Percentiles rank a stretch among this genome's conserved stretches.
phyloP scores from a whole-genome alignment of 495 filamentous ascomycete species.

The Penicillium antarcticum region DNA sequence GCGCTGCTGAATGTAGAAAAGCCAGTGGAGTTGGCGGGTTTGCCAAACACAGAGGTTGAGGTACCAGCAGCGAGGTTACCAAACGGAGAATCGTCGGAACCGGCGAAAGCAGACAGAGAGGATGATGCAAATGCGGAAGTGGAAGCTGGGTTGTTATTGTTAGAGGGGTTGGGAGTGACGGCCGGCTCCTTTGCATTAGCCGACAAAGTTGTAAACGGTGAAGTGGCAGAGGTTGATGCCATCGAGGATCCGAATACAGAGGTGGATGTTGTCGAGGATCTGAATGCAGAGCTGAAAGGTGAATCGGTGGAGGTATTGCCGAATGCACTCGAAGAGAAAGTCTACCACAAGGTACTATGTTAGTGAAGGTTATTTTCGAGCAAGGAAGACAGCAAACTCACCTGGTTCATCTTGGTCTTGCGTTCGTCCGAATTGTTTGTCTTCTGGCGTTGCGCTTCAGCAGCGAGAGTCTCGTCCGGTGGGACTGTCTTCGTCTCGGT shows the following conservation, averaged over 20 bases:
- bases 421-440: constrained; percentile 43
- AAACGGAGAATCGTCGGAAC: constrained; percentile 56
- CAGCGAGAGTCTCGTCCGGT: constrained; percentile 8
- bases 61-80: constrained; percentile 37
- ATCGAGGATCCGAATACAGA: constrained; percentile 6
- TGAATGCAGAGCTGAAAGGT: constrained; percentile 41
- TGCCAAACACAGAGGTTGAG: constrained; percentile 39
- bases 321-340: constrained; percentile 47
- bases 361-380: neutral
- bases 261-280: constrained; percentile 20
- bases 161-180: neutral
- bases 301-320: constrained; percentile 49
- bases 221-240: neutral
- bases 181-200: neutral
- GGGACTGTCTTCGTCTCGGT: neutral
- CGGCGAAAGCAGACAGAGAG: constrained; percentile 48
- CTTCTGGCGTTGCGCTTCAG: constrained; percentile 41
- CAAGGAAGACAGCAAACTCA: neutral
- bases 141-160: constrained; percentile 26
- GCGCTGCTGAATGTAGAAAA: constrained; percentile 55
- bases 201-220: neutral
- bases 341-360: constrained; percentile 22
- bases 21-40: constrained; percentile 28
- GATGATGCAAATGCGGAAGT: constrained; percentile 53
- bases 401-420: constrained; percentile 13